phyloP scores from a whole-genome alignment of 2,329 filamentous ascomycete species.

The Ophiostoma fasciatum region DNA sequence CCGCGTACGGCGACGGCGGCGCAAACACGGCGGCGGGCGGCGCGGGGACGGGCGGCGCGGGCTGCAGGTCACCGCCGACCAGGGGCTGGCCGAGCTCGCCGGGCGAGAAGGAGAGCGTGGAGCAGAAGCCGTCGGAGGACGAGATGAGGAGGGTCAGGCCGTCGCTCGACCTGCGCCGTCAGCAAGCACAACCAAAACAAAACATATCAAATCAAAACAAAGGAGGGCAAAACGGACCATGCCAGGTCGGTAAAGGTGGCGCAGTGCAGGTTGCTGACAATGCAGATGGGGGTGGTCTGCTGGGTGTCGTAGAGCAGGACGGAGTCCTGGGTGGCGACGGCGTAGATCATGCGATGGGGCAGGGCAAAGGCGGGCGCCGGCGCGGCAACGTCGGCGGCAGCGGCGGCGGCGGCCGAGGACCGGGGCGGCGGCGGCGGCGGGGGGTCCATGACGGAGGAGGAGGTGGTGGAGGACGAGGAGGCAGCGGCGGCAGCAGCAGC shows the following conservation, averaged over 20 bases:
- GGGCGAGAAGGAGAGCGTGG: constrained; percentile 66
- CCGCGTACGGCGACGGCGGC: constrained; percentile 42
- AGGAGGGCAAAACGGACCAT: constrained; percentile 65
- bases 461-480: constrained; percentile 31
- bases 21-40: constrained; percentile 48
- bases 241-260: constrained; percentile 93
- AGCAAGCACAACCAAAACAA: too few relatives aligned
- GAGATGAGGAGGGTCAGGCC: constrained; percentile 23
- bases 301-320: constrained; percentile 94
- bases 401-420: constrained; percentile 28
- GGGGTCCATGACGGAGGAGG: constrained; percentile 9
- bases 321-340: constrained; percentile 91
- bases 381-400: constrained; percentile 14
- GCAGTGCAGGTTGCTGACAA: constrained; percentile 94
- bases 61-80: constrained; percentile 51
- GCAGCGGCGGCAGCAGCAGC: too few relatives aligned
- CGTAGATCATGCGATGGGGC: constrained; percentile 89
- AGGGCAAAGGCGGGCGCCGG: constrained; percentile 64
- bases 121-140: constrained; percentile 98
- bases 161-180: constrained; percentile 34
- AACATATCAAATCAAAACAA: too few relatives aligned
- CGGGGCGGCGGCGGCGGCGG: constrained; percentile 22
- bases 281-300: constrained; percentile 80
- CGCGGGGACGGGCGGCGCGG: too few relatives aligned
- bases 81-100: constrained; percentile 79